Evolutionary conservation across 169 alveolate species (phyloP).

Genomic region (Plasmodium reichenowi): DNA sequence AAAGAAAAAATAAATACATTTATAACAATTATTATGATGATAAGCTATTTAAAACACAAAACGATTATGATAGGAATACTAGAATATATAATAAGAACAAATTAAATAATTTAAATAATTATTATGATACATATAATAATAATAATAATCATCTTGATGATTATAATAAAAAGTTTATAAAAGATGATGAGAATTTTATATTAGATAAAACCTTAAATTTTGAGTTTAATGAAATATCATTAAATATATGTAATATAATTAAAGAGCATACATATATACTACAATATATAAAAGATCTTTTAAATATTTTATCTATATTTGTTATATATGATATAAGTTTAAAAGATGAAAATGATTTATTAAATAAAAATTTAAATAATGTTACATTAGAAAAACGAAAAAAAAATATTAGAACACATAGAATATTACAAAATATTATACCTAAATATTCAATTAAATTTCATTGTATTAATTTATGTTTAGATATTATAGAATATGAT

Average conservation of each 20-base stretch:
- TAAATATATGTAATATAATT: slow-evolving; percentile 57
- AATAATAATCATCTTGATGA: background rate
- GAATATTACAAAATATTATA: slow-evolving; percentile 63
- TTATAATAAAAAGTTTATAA: background rate
- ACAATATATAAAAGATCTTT: slow-evolving; percentile 37
- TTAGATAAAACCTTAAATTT: slow-evolving; percentile 20
- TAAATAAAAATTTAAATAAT: slow-evolving; percentile 14
- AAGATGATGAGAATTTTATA: background rate
- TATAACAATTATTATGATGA: background rate
- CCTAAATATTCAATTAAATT: slow-evolving; percentile 66
- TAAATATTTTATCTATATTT: slow-evolving; percentile 54
- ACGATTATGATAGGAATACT: no score
- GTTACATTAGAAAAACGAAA: background rate
- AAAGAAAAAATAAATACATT: background rate
- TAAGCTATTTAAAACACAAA: background rate
- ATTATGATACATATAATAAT: background rate
- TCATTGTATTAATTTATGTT: slow-evolving; percentile 61
- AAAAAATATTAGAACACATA: slow-evolving; percentile 56
- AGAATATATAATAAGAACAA: background rate
- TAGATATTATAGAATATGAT: slow-evolving; percentile 70
- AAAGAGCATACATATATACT: slow-evolving; percentile 66
- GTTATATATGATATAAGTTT: slow-evolving; percentile 54
- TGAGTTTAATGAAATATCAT: slow-evolving; percentile 57
- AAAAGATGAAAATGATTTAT: slow-evolving; percentile 58
- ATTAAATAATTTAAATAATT: background rate